phyloP scores from a whole-genome alignment of 257 asterid genomes.

The Leonotis leonurus region DNA sequence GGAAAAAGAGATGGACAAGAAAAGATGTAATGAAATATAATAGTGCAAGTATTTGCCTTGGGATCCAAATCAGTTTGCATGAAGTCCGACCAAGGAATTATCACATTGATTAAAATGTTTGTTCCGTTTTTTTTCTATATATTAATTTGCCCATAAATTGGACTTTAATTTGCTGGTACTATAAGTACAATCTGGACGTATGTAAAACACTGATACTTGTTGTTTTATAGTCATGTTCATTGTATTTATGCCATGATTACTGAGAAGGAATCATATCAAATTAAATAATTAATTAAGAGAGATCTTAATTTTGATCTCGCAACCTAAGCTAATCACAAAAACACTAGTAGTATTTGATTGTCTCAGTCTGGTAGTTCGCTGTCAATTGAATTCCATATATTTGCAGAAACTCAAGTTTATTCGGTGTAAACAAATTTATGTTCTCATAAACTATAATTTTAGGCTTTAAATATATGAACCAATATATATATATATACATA shows the following conservation, averaged over 20 bases:
- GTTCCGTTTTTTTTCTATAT: slow-evolving; percentile 8
- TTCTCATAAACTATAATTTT: too few species aligned
- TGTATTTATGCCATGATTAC: slow-evolving; percentile 9
- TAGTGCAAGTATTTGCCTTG: too few species aligned
- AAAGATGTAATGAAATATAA: slow-evolving; percentile 3
- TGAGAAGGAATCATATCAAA: slow-evolving; percentile 7
- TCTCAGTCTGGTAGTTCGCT: background rate
- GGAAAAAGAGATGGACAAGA: background rate
- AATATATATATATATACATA: too few species aligned
- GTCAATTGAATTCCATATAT: background rate
- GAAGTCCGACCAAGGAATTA: slow-evolving; percentile 30
- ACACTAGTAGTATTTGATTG: background rate
- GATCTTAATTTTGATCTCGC: slow-evolving; percentile 3
- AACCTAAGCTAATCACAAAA: background rate
- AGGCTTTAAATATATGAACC: too few species aligned
- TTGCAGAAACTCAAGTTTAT: too few species aligned
- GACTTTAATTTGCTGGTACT: background rate
- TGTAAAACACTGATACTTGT: background rate
- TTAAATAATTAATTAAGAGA: background rate
- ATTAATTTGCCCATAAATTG: background rate
- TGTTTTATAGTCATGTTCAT: slow-evolving; percentile 18
- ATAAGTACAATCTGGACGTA: slow-evolving; percentile 19
- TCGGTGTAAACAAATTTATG: too few species aligned
- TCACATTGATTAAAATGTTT: slow-evolving; percentile 17
- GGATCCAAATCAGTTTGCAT: slow-evolving; percentile 27